Conservation (phyloP, 1,284 basidiomycete species). For the Afroboletus lepidellus region DNA sequence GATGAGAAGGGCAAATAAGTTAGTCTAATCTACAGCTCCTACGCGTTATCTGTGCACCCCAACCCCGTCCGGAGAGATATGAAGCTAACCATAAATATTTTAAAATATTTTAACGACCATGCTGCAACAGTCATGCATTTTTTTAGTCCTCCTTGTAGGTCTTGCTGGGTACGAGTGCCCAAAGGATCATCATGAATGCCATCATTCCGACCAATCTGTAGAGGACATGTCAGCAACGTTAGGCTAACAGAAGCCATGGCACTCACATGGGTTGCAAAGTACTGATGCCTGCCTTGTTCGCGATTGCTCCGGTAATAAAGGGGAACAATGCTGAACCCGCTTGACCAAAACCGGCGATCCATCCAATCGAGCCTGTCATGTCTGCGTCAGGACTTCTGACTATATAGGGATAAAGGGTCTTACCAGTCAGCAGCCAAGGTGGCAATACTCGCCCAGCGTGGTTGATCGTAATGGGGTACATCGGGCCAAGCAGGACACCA, state of each 20-base stretch:
- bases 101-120: not conserved
- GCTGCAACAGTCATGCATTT: not conserved
- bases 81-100: too few species aligned
- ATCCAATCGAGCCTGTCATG: conserved; percentile 42
- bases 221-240: not conserved
- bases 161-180: not conserved
- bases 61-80: too few species aligned
- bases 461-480: conserved; percentile 56
- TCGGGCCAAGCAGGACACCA: conserved; percentile 53
- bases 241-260: not conserved
- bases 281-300: not conserved
- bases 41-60: not conserved
- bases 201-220: not conserved
- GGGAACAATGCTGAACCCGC: conserved; percentile 18
- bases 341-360: conserved; percentile 53
- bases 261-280: not conserved
- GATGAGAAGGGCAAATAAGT: not conserved
- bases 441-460: conserved; percentile 48
- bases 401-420: not conserved
- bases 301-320: not conserved
- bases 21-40: not conserved
- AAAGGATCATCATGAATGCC: not conserved
- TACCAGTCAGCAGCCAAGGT: conserved; percentile 49
- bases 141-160: not conserved
- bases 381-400: not conserved